A percentile compares a stretch with the other conserved stretches of the same genome.
Evolutionary conservation across 768 basidiomycete genomes (phyloP).

Genomic region (Serendipita sp.): DNA sequence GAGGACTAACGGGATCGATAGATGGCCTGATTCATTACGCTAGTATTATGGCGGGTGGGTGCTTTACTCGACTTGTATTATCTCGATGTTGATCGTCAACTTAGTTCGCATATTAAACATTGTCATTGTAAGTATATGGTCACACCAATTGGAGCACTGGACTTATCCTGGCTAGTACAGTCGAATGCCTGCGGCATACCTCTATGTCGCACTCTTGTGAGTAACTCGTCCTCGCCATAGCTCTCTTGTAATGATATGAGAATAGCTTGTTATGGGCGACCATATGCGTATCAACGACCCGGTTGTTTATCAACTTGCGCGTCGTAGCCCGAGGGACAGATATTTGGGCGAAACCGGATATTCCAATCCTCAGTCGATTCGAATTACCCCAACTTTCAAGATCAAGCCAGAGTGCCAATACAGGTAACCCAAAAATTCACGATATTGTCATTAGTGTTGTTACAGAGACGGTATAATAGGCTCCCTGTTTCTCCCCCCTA

Average conservation of each 20-base stretch:
- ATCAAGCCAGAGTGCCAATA: neutral
- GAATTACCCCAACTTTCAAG: neutral
- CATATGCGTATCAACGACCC: neutral
- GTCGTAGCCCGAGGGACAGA: neutral
- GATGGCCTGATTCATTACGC: neutral
- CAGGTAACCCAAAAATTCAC: neutral
- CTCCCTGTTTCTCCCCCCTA: neutral
- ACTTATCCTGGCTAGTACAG: neutral
- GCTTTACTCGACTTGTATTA: neutral
- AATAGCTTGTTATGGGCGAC: conserved; percentile 1
- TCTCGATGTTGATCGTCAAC: neutral
- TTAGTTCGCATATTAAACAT: neutral
- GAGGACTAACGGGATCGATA: neutral
- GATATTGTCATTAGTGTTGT: neutral
- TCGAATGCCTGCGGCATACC: neutral
- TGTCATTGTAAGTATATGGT: neutral
- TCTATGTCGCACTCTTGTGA: neutral
- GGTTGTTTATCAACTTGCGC: neutral
- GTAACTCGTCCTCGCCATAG: neutral
- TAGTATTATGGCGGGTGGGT: neutral
- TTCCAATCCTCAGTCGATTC: neutral
- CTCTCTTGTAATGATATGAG: neutral
- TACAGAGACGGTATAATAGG: neutral
- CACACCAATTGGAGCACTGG: neutral
- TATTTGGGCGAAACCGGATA: neutral